Conservation (phyloP, 1,139 yeast genomes). For the Hemisphaericaspora subhashii region DNA sequence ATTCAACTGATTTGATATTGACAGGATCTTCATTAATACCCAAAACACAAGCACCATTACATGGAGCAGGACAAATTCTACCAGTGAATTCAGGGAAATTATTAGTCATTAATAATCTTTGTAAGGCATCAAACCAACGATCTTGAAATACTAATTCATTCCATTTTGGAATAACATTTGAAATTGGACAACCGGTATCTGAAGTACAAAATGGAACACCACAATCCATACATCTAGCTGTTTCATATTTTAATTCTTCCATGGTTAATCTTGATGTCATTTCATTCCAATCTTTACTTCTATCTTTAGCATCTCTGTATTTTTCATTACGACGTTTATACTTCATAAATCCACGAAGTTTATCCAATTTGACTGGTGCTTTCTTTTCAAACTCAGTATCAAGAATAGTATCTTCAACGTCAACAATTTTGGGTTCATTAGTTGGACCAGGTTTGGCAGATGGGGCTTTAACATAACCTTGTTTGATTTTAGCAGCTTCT, state of each 20-base stretch:
- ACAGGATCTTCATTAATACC: slow-evolving; percentile 95
- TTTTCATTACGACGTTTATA: slow-evolving; percentile 87
- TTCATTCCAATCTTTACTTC: slow-evolving; percentile 93
- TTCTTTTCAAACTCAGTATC: slow-evolving; percentile 67
- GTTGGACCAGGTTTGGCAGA: slow-evolving; percentile 36
- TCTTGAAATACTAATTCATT: slow-evolving; percentile 94
- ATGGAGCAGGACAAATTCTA: slow-evolving; percentile 98
- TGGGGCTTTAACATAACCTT: slow-evolving; percentile 40
- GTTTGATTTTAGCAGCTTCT: slow-evolving; percentile 59
- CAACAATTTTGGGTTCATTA: slow-evolving; percentile 81
- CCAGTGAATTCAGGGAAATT: slow-evolving; percentile 99
- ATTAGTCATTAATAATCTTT: slow-evolving; percentile 90
- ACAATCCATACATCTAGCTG: slow-evolving; percentile 99
- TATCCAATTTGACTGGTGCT: slow-evolving; percentile 69
- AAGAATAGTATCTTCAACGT: slow-evolving; percentile 83
- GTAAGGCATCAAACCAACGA: slow-evolving; percentile 93
- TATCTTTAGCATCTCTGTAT: slow-evolving; percentile 73
- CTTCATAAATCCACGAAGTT: slow-evolving; percentile 88
- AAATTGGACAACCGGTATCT: slow-evolving; percentile 97
- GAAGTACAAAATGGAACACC: slow-evolving; percentile 99
- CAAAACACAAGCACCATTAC: slow-evolving; percentile 97
- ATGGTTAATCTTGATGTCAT: slow-evolving; percentile 77
- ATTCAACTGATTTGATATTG: slow-evolving; percentile 93
- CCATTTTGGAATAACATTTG: slow-evolving; percentile 97
- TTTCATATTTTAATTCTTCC: slow-evolving; percentile 84